Conservation (phyloP, 169 alveolate species). For the Plasmodium relictum region DNA sequence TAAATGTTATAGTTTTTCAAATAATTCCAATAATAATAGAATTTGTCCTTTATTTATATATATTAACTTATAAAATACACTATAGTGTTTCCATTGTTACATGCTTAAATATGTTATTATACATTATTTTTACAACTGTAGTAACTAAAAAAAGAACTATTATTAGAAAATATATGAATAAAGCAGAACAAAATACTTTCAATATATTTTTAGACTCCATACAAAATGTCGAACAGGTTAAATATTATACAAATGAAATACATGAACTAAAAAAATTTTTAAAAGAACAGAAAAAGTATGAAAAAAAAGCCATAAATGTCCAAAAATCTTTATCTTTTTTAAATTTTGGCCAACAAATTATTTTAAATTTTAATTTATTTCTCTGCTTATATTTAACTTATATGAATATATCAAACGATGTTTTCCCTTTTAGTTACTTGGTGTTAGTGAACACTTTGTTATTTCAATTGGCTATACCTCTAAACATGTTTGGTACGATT, state of each 20-base stretch:
- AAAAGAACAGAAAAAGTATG: slow-evolving; percentile 83
- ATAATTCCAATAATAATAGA: slow-evolving; percentile 88
- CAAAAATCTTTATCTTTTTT: slow-evolving; percentile 85
- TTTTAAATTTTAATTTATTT: slow-evolving; percentile 84
- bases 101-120: slow-evolving; percentile 84
- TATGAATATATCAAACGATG: slow-evolving; percentile 78
- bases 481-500: slow-evolving; percentile 88
- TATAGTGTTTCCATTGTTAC: slow-evolving; percentile 86
- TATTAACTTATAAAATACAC: slow-evolving; percentile 89
- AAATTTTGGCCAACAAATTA: slow-evolving; percentile 86
- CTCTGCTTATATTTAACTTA: slow-evolving; percentile 81
- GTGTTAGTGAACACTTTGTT: slow-evolving; percentile 84
- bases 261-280: slow-evolving; percentile 83
- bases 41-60: slow-evolving; percentile 85
- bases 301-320: slow-evolving; percentile 83
- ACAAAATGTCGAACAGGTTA: slow-evolving; percentile 88
- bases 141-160: slow-evolving; percentile 88
- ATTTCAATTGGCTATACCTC: slow-evolving; percentile 87
- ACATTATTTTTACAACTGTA: slow-evolving; percentile 86
- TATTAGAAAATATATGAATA: slow-evolving; percentile 86
- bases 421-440: slow-evolving; percentile 81
- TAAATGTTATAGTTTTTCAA: slow-evolving; percentile 85
- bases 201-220: slow-evolving; percentile 88
- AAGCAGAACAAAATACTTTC: slow-evolving; percentile 88
- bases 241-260: slow-evolving; percentile 82